These are phyloP conservation scores for Dictyostelium purpureum DNA, from an alignment of 78 protist species.

Conservation along the genomic window DNA sequence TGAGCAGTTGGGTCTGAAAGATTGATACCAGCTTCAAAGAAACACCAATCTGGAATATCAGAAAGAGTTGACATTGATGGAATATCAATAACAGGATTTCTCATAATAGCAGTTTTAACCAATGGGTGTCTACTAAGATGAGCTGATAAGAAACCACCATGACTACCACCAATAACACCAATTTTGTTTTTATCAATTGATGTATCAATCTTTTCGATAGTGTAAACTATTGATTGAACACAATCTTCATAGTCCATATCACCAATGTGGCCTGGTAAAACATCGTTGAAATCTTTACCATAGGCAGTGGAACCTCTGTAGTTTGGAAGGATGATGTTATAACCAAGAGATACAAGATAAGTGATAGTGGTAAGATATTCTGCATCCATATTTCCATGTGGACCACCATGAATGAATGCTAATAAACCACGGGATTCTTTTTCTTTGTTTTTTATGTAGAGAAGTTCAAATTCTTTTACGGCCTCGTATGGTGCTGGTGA, in stretches of 20 bases:
- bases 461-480: conserved; percentile 35
- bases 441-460: conserved; percentile 11
- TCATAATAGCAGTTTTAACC: conserved; percentile 42
- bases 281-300: conserved; percentile 56
- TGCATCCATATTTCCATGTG: conserved; percentile 26
- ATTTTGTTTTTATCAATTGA: background rate
- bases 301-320: conserved; percentile 70
- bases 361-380: background rate
- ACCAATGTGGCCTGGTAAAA: conserved; percentile 49
- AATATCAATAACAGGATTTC: conserved; percentile 75
- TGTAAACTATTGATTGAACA: conserved; percentile 14
- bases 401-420: conserved; percentile 70
- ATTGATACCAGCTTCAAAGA: conserved; percentile 57
- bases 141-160: conserved; percentile 66
- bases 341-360: conserved; percentile 36
- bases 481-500: background rate
- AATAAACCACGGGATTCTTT: background rate
- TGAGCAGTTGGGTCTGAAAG: conserved; percentile 1
- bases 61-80: conserved; percentile 46
- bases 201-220: background rate
- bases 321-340: conserved; percentile 23
- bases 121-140: conserved; percentile 13
- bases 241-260: conserved; percentile 42
- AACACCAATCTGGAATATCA: conserved; percentile 77
- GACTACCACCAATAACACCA: conserved; percentile 75